Evolutionary conservation across 2,329 filamentous ascomycete species (phyloP).

Genomic region (Nemania sp.): DNA sequence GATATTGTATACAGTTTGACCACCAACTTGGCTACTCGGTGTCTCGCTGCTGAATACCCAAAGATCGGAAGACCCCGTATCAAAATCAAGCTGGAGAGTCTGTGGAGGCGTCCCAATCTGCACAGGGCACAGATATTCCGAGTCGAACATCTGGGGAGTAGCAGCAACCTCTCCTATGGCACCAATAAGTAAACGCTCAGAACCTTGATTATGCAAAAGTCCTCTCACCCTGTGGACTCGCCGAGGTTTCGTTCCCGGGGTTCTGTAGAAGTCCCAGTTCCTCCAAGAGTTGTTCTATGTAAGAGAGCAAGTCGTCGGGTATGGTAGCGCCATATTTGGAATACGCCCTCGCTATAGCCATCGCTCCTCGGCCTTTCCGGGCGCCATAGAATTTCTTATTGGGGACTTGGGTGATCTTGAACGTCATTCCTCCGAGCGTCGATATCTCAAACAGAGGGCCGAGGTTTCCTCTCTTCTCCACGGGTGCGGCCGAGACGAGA

Average conservation of each 20-base stretch:
- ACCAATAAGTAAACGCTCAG: conserved; percentile 28
- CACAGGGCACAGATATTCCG: conserved; percentile 52
- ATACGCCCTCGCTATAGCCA: conserved; percentile 56
- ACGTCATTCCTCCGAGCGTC: conserved; percentile 56
- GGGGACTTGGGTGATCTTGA: conserved; percentile 55
- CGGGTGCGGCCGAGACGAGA: conserved; percentile 49
- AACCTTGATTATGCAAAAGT: background rate
- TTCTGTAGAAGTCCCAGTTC: conserved; percentile 51
- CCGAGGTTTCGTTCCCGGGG: conserved; percentile 24
- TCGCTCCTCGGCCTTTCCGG: conserved; percentile 52
- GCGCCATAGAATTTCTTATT: conserved; percentile 52
- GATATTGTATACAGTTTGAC: conserved; percentile 57
- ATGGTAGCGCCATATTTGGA: conserved; percentile 55
- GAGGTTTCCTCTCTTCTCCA: conserved; percentile 44
- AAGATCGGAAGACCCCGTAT: conserved; percentile 61
- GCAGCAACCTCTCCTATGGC: conserved; percentile 48
- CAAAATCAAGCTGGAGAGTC: conserved; percentile 58
- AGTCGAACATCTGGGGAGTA: conserved; percentile 49
- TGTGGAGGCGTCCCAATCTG: conserved; percentile 56
- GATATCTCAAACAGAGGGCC: conserved; percentile 49
- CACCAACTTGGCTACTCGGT: conserved; percentile 50
- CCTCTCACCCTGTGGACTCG: conserved; percentile 33
- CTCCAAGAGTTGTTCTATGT: conserved; percentile 51
- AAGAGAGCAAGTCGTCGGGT: conserved; percentile 51
- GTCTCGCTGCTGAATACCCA: conserved; percentile 61